These are phyloP conservation scores for Podaxis pistillaris DNA, from an alignment of 768 basidiomycete genomes.

Conservation along the genomic window DNA sequence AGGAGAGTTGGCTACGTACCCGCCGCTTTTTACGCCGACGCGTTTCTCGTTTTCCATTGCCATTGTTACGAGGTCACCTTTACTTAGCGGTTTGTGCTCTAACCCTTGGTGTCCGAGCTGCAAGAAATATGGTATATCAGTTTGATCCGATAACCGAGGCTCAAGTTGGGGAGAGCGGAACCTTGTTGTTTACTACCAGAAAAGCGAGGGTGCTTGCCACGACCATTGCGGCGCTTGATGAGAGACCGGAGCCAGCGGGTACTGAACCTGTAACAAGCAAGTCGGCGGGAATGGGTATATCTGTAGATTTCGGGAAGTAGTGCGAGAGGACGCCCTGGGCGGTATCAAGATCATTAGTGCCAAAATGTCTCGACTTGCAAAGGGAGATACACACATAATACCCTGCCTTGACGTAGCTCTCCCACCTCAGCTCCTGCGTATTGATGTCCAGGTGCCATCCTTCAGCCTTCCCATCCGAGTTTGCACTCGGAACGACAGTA, in stretches of 20 bases:
- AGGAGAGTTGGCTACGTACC: slow-evolving; percentile 40
- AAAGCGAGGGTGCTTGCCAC: slow-evolving; percentile 84
- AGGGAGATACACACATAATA: slow-evolving; percentile 58
- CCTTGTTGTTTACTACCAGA: slow-evolving; percentile 73
- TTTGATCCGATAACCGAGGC: not conserved
- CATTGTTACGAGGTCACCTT: slow-evolving; percentile 75
- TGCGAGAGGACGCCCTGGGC: slow-evolving; percentile 65
- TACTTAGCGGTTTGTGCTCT: slow-evolving; percentile 35
- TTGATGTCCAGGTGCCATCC: slow-evolving; percentile 78
- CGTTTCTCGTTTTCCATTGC: slow-evolving; percentile 84
- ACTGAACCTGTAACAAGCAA: slow-evolving; percentile 79
- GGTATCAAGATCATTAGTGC: not conserved
- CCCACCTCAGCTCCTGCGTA: slow-evolving; percentile 71
- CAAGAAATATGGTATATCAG: not conserved
- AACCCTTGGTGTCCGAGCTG: slow-evolving; percentile 4
- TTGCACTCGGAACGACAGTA: not conserved
- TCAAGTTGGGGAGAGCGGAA: slow-evolving; percentile 13
- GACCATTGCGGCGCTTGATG: slow-evolving; percentile 88
- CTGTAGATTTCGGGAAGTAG: slow-evolving; percentile 41
- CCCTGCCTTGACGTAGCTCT: slow-evolving; percentile 85
- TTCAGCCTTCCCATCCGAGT: slow-evolving; percentile 32
- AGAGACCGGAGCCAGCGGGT: slow-evolving; percentile 84
- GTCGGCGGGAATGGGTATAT: slow-evolving; percentile 59
- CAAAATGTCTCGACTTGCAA: not conserved
- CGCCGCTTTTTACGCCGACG: slow-evolving; percentile 78